Evolutionary conservation across 1,284 basidiomycete species (phyloP).

Genomic region (Xanthoconium separans): DNA sequence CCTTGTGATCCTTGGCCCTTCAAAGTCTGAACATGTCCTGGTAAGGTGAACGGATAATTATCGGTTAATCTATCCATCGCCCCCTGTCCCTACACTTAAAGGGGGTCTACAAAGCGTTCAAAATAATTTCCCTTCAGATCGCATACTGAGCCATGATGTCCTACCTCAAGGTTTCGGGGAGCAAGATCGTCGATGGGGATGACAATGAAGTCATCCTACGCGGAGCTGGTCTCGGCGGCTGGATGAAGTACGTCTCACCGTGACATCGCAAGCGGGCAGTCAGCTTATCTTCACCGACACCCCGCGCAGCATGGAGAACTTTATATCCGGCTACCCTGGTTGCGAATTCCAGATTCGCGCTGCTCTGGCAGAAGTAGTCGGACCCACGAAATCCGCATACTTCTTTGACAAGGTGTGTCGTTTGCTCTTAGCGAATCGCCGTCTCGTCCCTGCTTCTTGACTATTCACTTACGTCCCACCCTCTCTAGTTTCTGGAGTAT

Average conservation of each 20-base stretch:
- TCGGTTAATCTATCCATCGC: slow-evolving; percentile 6
- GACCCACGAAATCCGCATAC: slow-evolving; percentile 65
- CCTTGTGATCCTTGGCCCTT: slow-evolving; percentile 1
- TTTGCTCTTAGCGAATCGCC: background rate
- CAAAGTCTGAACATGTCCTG: background rate
- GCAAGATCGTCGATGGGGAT: slow-evolving; percentile 54
- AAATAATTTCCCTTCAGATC: background rate
- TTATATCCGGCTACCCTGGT: slow-evolving; percentile 60
- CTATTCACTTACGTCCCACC: background rate
- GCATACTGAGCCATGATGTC: slow-evolving; percentile 26
- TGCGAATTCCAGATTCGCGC: slow-evolving; percentile 68
- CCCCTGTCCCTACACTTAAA: slow-evolving; percentile 11
- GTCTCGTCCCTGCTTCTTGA: background rate
- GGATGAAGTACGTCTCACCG: slow-evolving; percentile 56
- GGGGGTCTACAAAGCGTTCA: background rate
- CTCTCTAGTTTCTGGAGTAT: slow-evolving; percentile 64
- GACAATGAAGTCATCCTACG: slow-evolving; percentile 58
- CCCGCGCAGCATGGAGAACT: slow-evolving; percentile 56
- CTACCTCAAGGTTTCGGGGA: slow-evolving; percentile 54
- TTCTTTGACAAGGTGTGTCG: slow-evolving; percentile 71
- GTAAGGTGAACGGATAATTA: slow-evolving; percentile 9
- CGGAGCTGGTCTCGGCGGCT: slow-evolving; percentile 68
- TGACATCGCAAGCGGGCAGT: slow-evolving; percentile 7
- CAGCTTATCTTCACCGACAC: slow-evolving; percentile 5
- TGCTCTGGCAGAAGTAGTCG: slow-evolving; percentile 62